Evolutionary conservation across 768 basidiomycete species (phyloP).

Genomic region (Mycena galericulata): DNA sequence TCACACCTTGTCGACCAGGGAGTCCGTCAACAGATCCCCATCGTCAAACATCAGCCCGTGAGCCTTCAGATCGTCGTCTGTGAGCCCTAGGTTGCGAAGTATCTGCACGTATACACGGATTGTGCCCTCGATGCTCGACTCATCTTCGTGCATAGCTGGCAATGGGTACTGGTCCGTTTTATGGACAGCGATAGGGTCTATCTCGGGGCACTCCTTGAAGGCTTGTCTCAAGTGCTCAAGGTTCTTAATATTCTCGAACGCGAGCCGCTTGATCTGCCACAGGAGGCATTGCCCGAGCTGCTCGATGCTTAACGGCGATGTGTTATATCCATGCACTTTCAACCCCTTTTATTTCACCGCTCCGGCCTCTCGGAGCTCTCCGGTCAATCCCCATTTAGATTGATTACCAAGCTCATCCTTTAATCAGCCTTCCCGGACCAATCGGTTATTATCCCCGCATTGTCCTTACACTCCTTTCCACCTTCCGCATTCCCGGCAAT

Average conservation of each 20-base stretch:
- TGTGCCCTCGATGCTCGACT: constrained; percentile 33
- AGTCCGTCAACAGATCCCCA: constrained; percentile 30
- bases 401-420: too few relatives aligned
- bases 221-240: constrained; percentile 11
- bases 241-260: constrained; percentile 18
- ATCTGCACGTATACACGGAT: constrained; percentile 27
- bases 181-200: constrained; percentile 32
- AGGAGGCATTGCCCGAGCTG: background rate
- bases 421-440: too few relatives aligned
- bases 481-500: too few relatives aligned
- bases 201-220: constrained; percentile 9
- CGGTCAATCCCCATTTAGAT: too few relatives aligned
- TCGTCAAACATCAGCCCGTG: constrained; percentile 32
- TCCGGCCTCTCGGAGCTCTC: too few relatives aligned
- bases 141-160: constrained; percentile 38
- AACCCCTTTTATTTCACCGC: too few relatives aligned
- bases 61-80: constrained; percentile 11
- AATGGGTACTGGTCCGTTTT: constrained; percentile 31
- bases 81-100: background rate
- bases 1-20: constrained; percentile 26
- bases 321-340: too few relatives aligned
- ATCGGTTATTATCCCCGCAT: too few relatives aligned
- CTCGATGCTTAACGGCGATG: background rate
- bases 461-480: too few relatives aligned
- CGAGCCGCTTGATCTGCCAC: constrained; percentile 26